phyloP scores from a whole-genome alignment of 192 early-diverging fungal species.

The Irineochytrium annulatum region DNA sequence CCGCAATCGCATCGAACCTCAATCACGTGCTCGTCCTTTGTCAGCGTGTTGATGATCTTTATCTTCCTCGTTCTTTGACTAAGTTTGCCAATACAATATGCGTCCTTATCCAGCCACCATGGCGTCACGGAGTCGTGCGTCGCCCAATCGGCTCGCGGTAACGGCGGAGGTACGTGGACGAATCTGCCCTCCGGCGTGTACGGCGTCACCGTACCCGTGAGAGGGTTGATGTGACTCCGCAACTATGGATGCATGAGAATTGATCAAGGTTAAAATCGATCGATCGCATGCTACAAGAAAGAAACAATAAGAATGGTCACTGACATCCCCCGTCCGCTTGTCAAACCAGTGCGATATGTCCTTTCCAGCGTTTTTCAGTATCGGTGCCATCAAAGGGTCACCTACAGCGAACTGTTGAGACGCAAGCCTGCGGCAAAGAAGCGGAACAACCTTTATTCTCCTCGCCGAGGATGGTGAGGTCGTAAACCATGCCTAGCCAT shows the following conservation, averaged over 20 bases:
- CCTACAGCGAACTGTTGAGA: slow-evolving; percentile 18
- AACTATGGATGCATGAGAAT: no score
- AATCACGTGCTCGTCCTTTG: slow-evolving; percentile 50
- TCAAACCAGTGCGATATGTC: slow-evolving; percentile 65
- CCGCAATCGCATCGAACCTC: slow-evolving; percentile 31
- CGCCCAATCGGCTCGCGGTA: slow-evolving; percentile 43
- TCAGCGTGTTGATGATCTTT: slow-evolving; percentile 52
- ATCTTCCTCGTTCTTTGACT: slow-evolving; percentile 45
- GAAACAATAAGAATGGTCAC: slow-evolving; percentile 6
- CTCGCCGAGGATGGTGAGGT: slow-evolving; percentile 39
- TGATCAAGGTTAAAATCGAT: no score
- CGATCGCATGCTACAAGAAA: slow-evolving; percentile 2
- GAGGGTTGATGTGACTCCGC: slow-evolving; percentile 46
- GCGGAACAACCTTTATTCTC: slow-evolving; percentile 23
- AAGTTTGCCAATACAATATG: slow-evolving; percentile 49
- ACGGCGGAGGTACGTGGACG: slow-evolving; percentile 44
- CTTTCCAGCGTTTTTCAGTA: slow-evolving; percentile 54
- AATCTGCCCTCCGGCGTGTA: slow-evolving; percentile 53
- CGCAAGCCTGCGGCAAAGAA: no score
- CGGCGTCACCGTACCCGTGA: slow-evolving; percentile 33
- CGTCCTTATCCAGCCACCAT: slow-evolving; percentile 51
- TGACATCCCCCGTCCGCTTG: slow-evolving; percentile 43
- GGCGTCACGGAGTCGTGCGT: slow-evolving; percentile 20
- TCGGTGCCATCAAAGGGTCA: slow-evolving; percentile 44
- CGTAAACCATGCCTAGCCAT: slow-evolving; percentile 53